A percentile compares a stretch with the other conserved stretches of the same genome.
These are phyloP conservation scores for Teratosphaeria epicoccoides DNA, from an alignment of 2,329 filamentous ascomycete genomes.

Conservation along the genomic window DNA sequence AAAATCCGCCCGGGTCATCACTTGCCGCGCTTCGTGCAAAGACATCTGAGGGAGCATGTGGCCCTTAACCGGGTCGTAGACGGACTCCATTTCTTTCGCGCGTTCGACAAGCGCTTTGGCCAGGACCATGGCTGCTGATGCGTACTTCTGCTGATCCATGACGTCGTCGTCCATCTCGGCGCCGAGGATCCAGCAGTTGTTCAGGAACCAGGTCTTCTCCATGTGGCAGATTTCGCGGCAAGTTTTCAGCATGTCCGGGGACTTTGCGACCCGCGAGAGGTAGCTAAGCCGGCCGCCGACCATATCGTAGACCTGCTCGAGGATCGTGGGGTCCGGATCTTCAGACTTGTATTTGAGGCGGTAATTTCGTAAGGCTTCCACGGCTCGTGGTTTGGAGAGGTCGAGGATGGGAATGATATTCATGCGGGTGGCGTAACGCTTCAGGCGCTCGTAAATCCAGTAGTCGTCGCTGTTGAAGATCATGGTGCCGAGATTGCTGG, in stretches of 20 bases:
- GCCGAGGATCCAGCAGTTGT: constrained; percentile 68
- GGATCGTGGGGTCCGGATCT: constrained; percentile 38
- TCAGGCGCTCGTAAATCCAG: constrained; percentile 93
- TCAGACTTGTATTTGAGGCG: constrained; percentile 68
- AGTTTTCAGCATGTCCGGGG: constrained; percentile 63
- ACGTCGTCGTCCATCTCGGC: constrained; percentile 86
- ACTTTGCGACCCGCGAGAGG: constrained; percentile 82
- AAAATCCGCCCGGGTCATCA: constrained; percentile 95
- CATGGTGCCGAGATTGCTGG: constrained; percentile 77
- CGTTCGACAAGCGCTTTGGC: constrained; percentile 82
- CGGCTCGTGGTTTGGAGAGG: constrained; percentile 65
- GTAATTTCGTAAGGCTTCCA: constrained; percentile 67
- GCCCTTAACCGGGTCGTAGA: constrained; percentile 55
- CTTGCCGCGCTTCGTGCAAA: constrained; percentile 72
- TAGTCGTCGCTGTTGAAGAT: constrained; percentile 97
- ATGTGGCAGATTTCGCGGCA: constrained; percentile 62
- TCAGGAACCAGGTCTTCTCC: constrained; percentile 71
- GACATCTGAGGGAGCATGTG: constrained; percentile 72
- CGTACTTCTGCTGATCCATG: constrained; percentile 96
- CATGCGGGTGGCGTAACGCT: constrained; percentile 87
- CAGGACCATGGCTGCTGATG: constrained; percentile 85
- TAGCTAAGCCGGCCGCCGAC: constrained; percentile 85
- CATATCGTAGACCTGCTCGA: constrained; percentile 72
- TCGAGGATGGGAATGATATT: constrained; percentile 82
- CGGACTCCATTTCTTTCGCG: constrained; percentile 52